phyloP scores from a whole-genome alignment of 345 rosid species.

The Lagerstroemia speciosa region DNA sequence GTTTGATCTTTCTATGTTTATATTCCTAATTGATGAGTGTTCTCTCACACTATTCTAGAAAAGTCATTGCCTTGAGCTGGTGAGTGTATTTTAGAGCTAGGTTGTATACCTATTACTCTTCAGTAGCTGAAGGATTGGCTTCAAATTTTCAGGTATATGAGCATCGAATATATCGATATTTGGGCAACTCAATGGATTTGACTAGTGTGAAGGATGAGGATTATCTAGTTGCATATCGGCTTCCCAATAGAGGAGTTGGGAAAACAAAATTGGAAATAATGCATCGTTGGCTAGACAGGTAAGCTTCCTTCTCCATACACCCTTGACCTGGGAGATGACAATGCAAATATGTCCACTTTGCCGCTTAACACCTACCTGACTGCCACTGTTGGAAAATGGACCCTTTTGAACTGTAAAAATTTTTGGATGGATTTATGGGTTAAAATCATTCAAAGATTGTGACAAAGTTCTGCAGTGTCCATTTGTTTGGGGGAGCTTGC shows the following conservation, averaged over 20 bases:
- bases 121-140: constrained; percentile 12
- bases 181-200: constrained; percentile 48
- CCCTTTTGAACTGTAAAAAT: background rate
- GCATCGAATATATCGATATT: constrained; percentile 43
- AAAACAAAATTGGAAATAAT: constrained; percentile 57
- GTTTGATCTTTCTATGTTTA: background rate
- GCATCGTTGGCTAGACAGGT: constrained; percentile 53
- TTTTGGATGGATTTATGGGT: background rate
- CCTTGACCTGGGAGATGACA: no score
- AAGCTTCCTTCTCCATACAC: constrained; percentile 22
- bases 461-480: no score
- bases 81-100: background rate
- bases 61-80: background rate
- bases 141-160: constrained; percentile 47
- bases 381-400: background rate
- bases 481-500: constrained; percentile 1
- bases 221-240: constrained; percentile 70
- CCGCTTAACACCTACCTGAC: background rate
- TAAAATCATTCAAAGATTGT: no score
- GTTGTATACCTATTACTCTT: background rate
- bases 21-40: background rate
- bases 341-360: background rate
- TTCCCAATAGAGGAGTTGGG: constrained; percentile 46
- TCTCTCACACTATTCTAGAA: background rate
- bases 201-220: constrained; percentile 64